These are phyloP conservation scores for Neurospora sublineolata DNA, from an alignment of 495 filamentous ascomycete genomes.

Conservation along the genomic window DNA sequence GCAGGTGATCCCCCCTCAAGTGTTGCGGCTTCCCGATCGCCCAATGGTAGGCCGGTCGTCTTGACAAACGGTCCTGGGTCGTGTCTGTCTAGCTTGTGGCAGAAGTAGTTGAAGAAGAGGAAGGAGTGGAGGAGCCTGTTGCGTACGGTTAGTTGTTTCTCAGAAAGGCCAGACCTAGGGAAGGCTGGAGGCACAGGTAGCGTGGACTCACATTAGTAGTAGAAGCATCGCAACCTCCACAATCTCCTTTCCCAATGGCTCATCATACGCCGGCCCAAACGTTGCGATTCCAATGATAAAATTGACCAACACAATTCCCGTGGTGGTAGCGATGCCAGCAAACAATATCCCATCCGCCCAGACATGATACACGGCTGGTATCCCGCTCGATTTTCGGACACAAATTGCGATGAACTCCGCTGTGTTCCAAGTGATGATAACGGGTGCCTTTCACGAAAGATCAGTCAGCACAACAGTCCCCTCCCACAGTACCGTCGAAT, in stretches of 20 bases:
- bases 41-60: neutral
- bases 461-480: neutral
- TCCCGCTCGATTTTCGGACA: neutral
- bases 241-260: neutral
- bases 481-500: neutral
- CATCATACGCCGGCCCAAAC: neutral
- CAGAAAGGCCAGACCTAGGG: neutral
- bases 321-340: neutral
- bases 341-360: neutral
- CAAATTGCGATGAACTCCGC: constrained; percentile 7
- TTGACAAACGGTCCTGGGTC: neutral
- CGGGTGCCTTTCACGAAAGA: constrained; percentile 1
- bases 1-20: neutral
- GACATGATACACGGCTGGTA: neutral
- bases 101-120: neutral
- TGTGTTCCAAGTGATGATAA: constrained; percentile 7
- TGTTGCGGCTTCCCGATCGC: neutral
- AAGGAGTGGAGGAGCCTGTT: neutral
- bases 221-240: neutral
- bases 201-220: neutral
- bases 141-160: neutral
- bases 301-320: neutral
- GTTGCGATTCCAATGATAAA: neutral
- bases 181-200: neutral
- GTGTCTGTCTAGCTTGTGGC: neutral